Base-by-base conservation (phyloP, 495 filamentous ascomycete species). In the Clohesyomyces aquaticus region DNA sequence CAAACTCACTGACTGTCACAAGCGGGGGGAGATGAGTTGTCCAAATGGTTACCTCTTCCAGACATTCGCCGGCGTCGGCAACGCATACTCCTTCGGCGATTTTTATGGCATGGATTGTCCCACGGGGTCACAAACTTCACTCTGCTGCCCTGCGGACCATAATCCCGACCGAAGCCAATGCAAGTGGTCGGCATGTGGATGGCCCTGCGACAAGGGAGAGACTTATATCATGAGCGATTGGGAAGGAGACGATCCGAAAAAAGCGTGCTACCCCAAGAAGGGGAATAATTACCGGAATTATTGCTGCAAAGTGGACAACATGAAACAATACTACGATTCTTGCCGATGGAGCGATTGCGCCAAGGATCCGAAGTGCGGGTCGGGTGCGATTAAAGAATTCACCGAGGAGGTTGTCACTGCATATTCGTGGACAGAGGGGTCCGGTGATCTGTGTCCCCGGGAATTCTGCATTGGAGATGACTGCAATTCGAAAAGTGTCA, bases 11-110 rank as follows among this genome's bases (percentile, higher is more conserved):
- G 23, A 52, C 10, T 52, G 48, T 23, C 48, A 29, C 8, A 23
- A 14, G 4, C 16, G 16, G 48, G 48, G 48, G 3, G 6, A 23
- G n/a, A 52, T 52, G 48, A 4, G 12, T 6, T 52, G 48, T 52
- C 48, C 48, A 23, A 52, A 52, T 23, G 48, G 48, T n/a, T 52
- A 52, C 27, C 48, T 52, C 48, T 52, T 52, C 48, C 48, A 52
- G n/a, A 52, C 48, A 3, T 29, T 23, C n/a, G 19, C 27, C 21
- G 4, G 27, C n/a, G n/a, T n/a, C 9, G 21, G 26, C 12, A 6
- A 3, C 10, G 48, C 19, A 18, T 25, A 52, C 8, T 6, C 21
- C 27, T 23, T 25, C 21, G 9, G 8, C 4, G 19, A 23, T 3
- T 25, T 14, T n/a, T n/a, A n/a, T n/a, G n/a, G n/a, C 10, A 23